These are phyloP conservation scores for Cichorium intybus DNA, from an alignment of 140 eudicot genomes.

Conservation along the genomic window DNA sequence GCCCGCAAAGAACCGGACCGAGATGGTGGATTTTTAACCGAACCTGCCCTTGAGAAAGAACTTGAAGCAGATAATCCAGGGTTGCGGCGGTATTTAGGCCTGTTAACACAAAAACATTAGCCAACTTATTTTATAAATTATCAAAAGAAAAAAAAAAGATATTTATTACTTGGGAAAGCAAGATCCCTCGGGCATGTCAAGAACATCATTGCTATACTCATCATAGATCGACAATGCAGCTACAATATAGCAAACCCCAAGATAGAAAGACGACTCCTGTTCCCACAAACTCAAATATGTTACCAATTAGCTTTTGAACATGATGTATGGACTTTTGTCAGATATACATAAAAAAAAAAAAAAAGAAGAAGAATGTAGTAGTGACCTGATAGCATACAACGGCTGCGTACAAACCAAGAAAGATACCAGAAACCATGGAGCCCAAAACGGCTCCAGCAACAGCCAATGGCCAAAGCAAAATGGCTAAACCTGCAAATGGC, in stretches of 20 bases:
- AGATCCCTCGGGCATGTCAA: constrained; percentile 94
- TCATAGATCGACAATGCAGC: constrained; percentile 81
- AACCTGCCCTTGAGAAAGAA: constrained; percentile 49
- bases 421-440: constrained; percentile 67
- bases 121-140: background rate
- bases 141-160: background rate
- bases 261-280: constrained; percentile 85
- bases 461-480: constrained; percentile 94
- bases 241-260: constrained; percentile 71
- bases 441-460: constrained; percentile 78
- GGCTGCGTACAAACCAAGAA: constrained; percentile 77
- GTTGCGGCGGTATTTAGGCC: constrained; percentile 64
- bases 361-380: background rate
- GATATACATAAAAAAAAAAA: background rate
- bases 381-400: constrained; percentile 82
- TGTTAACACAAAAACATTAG: constrained; percentile 23
- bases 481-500: constrained; percentile 95
- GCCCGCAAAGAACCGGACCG: constrained; percentile 48
- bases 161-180: constrained; percentile 77
- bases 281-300: constrained; percentile 9
- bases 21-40: constrained; percentile 44
- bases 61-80: constrained; percentile 33
- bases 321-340: background rate
- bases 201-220: constrained; percentile 86
- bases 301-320: constrained; percentile 2